Base-by-base conservation (phyloP, 163 green algal genomes). In the Chloromonas sp. region DNA sequence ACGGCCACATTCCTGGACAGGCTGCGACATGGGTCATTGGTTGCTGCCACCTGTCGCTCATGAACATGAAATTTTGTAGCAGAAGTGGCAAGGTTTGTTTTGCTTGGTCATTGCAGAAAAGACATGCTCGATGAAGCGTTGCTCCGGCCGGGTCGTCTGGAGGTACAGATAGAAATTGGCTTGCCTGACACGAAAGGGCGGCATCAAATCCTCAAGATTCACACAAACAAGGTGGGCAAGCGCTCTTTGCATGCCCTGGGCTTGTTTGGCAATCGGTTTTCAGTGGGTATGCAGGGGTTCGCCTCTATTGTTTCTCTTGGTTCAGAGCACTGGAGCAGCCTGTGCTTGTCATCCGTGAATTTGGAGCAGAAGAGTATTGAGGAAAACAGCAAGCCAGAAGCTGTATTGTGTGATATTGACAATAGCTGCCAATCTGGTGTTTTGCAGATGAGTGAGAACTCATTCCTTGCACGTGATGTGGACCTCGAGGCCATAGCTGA, bases 151-250 rank as follows among this genome's bases (percentile, higher is more conserved):
- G 97, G 97, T 0, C 94, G 97, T 1, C 90, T 99, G 85, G 97
- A 99, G 90, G 95, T 99, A 82, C 97, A 99, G 86, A 95, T 99
- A 13, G 97, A 99, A 88, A 98, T 99, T 81, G 97, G 97, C 0
- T 92, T 99, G 71, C 95, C 97, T 0, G 96, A 99, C 86, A 94
- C 98, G 85, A 85, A 86, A n/a, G 97, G 97, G 1, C 93, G 97
- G 0, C 84, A 94, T 59, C 96, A 99, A 90, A 99, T 99, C 88
- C 89, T 99, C 0, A 95, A 96, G 84, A 74, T 74, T 74, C 66
- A 74, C 66, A 74, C 66, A 11, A 74, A 11, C 66, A 74, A 74
- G 66, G 66, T 74, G 66, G 5, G 66, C 66, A 74, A 60, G 77
- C 3, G 77, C 14, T 81, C 77, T 81, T 81, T 81, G 77, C 36